phyloP scores from a whole-genome alignment of 1,139 yeast species.

The Taiozyma sp. region DNA sequence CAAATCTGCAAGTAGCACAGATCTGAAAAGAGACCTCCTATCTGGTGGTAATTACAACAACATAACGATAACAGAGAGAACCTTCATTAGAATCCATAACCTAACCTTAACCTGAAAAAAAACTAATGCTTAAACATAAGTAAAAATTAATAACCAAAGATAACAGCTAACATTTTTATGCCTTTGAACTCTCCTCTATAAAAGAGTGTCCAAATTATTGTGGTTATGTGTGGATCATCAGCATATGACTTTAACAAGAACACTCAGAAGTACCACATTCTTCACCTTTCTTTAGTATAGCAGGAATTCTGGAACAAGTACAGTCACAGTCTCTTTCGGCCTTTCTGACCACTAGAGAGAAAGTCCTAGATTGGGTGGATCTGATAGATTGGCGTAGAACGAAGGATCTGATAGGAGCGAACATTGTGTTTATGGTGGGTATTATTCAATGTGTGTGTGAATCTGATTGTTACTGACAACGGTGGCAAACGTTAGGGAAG shows the following conservation, averaged over 20 bases:
- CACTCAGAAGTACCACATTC: conserved; percentile 23
- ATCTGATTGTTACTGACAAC: neutral
- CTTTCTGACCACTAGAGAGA: conserved; percentile 7
- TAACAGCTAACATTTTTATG: neutral
- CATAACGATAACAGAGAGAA: neutral
- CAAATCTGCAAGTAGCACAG: too few relatives aligned
- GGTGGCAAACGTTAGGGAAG: neutral
- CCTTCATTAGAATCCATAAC: neutral
- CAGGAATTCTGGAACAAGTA: conserved; percentile 16
- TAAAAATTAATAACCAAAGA: neutral
- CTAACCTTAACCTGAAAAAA: neutral
- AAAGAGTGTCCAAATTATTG: neutral
- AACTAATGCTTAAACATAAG: neutral
- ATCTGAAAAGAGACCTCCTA: neutral
- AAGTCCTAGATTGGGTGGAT: conserved; percentile 6
- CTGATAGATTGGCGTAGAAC: neutral
- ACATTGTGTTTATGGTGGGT: conserved; percentile 7
- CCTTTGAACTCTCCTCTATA: neutral
- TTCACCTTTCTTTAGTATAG: conserved; percentile 16
- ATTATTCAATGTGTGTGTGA: neutral
- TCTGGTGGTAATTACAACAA: neutral
- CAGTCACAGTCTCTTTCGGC: conserved; percentile 25
- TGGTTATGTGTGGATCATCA: neutral
- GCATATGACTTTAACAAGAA: conserved; percentile 14
- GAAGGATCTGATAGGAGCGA: conserved; percentile 12